These are phyloP conservation scores for Psophocarpus tetragonolobus DNA, from an alignment of 306 rosid species.

Conservation along the genomic window DNA sequence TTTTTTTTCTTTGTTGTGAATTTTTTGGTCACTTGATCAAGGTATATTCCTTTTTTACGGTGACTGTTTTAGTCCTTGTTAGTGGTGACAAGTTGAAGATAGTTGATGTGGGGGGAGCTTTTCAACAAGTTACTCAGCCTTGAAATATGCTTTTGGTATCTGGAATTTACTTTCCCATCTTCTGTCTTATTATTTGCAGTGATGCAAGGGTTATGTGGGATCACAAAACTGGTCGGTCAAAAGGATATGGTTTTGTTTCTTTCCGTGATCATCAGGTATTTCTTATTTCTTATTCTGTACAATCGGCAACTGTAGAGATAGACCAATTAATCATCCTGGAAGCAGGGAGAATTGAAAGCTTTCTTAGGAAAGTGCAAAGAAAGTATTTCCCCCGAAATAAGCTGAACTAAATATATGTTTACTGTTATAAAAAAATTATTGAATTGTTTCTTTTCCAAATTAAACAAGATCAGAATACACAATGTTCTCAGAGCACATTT, in stretches of 20 bases:
- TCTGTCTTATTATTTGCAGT: conserved; percentile 43
- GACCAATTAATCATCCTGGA: background rate
- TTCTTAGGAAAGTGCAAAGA: background rate
- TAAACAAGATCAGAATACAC: background rate
- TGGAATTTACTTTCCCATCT: conserved; percentile 29
- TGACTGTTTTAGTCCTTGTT: conserved; percentile 30
- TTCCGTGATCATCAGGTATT: conserved; percentile 69
- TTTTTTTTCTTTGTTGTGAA: conserved; percentile 11
- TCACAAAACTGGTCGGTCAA: conserved; percentile 70
- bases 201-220: conserved; percentile 78
- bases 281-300: conserved; percentile 44
- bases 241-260: conserved; percentile 70
- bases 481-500: background rate
- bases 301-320: conserved; percentile 20
- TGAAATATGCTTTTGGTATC: conserved; percentile 38
- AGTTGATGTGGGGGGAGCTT: conserved; percentile 40
- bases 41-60: conserved; percentile 35
- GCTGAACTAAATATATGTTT: background rate
- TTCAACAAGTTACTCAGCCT: conserved; percentile 9
- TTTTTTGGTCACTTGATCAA: conserved; percentile 35
- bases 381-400: background rate
- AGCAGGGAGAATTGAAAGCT: background rate
- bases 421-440: background rate
- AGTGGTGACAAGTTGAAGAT: conserved; percentile 30
- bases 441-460: conserved; percentile 8